Conservation (phyloP, 805 yeast genomes). For the Dipodascus albidus region DNA sequence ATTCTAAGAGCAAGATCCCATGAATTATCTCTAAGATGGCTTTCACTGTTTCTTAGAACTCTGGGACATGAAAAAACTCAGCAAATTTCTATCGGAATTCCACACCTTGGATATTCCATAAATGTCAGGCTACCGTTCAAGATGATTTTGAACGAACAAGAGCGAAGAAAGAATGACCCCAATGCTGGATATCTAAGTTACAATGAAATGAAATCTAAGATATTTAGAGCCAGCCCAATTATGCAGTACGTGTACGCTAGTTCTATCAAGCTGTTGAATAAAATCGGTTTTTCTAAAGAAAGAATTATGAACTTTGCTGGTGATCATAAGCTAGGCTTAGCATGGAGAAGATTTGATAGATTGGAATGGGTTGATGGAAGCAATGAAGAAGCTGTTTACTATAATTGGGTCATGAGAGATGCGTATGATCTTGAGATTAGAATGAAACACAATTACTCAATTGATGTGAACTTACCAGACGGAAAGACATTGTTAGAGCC, state of each 20-base stretch:
- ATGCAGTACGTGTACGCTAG: conserved; percentile 31
- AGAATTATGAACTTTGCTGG: conserved; percentile 9
- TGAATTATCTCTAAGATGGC: conserved; percentile 50
- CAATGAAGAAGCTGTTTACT: conserved; percentile 31
- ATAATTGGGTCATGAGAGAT: conserved; percentile 32
- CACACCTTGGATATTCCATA: conserved; percentile 34
- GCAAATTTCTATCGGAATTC: conserved; percentile 32
- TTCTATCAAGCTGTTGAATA: conserved; percentile 26
- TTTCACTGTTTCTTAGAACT: conserved; percentile 40
- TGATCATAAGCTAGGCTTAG: conserved; percentile 35
- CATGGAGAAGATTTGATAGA: conserved; percentile 60
- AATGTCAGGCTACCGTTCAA: conserved; percentile 36
- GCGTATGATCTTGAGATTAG: conserved; percentile 55
- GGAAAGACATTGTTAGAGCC: conserved; percentile 42
- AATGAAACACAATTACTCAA: conserved; percentile 21
- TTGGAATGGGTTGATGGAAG: conserved; percentile 55
- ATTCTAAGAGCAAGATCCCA: conserved; percentile 46
- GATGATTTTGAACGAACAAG: not conserved
- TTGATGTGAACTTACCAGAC: conserved; percentile 13
- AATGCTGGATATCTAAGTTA: conserved; percentile 4
- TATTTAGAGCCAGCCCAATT: conserved; percentile 10
- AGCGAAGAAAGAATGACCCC: not conserved
- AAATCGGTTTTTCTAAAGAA: conserved; percentile 11
- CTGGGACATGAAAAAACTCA: conserved; percentile 28
- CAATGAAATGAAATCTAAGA: not conserved